A percentile compares a stretch with the other conserved stretches of the same genome.
phyloP scores from a whole-genome alignment of 2,329 filamentous ascomycete species.

The Akanthomyces lecanii region DNA sequence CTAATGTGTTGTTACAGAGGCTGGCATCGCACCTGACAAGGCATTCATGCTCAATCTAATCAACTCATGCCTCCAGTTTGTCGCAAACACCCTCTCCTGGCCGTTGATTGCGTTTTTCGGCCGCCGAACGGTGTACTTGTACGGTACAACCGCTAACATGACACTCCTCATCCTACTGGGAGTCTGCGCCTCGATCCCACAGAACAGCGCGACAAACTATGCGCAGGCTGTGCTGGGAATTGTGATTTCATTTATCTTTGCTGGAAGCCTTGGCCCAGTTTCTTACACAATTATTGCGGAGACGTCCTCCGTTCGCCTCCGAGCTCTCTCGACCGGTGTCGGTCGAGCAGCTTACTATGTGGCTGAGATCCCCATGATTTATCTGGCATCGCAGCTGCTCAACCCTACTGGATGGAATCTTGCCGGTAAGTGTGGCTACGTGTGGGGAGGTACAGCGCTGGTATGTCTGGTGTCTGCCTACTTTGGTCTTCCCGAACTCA shows the following conservation, averaged over 20 bases:
- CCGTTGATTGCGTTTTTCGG: conserved; percentile 34
- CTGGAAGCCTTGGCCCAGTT: conserved; percentile 32
- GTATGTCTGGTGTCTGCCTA: conserved; percentile 39
- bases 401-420: conserved; percentile 38
- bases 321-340: conserved; percentile 34
- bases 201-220: conserved; percentile 32
- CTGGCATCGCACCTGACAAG: conserved; percentile 21
- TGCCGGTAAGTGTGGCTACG: conserved; percentile 43
- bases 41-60: conserved; percentile 27
- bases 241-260: conserved; percentile 37
- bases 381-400: conserved; percentile 35
- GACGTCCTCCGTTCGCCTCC: conserved; percentile 34
- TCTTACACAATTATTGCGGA: conserved; percentile 37
- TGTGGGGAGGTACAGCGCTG: conserved; percentile 41
- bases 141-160: conserved; percentile 32
- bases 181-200: conserved; percentile 31
- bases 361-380: conserved; percentile 40
- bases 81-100: conserved; percentile 34
- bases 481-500: conserved; percentile 42
- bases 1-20: conserved; percentile 15
- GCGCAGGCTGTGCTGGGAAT: conserved; percentile 35
- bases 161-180: conserved; percentile 34
- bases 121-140: conserved; percentile 38
- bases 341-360: conserved; percentile 39
- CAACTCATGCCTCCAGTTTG: conserved; percentile 28